Conservation (phyloP, 139 green algal genomes). For the Dunaliella sp. region DNA sequence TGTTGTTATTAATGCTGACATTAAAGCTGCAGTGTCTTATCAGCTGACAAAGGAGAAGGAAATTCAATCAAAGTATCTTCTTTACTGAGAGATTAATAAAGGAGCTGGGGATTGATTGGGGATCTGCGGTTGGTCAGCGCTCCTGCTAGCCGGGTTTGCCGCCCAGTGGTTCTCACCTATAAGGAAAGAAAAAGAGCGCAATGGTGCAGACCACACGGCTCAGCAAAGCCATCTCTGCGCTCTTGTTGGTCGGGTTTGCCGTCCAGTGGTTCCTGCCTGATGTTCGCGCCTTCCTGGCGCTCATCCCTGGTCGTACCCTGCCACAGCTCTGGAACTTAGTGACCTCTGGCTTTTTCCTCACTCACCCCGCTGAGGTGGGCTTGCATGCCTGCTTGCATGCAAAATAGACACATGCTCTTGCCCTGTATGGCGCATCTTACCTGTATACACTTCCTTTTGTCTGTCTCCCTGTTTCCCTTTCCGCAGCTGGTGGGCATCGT, state of each 20-base stretch:
- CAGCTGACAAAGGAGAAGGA: no score
- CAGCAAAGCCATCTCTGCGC: constrained; percentile 39
- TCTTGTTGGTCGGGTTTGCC: constrained; percentile 36
- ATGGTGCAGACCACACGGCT: constrained; percentile 39
- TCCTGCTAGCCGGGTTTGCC: constrained; percentile 37
- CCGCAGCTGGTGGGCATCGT: constrained; percentile 65
- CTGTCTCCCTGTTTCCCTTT: neutral
- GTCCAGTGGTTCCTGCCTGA: constrained; percentile 32
- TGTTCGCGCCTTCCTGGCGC: constrained; percentile 39
- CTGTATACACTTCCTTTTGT: neutral
- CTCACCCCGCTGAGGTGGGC: constrained; percentile 46
- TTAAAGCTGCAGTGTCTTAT: no score
- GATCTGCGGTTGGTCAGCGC: no score
- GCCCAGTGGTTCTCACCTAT: constrained; percentile 32
- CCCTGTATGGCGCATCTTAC: neutral
- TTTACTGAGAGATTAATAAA: no score
- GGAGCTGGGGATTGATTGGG: no score
- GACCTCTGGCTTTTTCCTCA: constrained; percentile 45
- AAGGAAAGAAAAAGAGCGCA: no score
- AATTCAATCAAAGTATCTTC: no score
- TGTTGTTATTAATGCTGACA: no score
- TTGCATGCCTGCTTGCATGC: neutral
- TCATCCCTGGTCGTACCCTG: constrained; percentile 58
- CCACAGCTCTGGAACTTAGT: constrained; percentile 60
- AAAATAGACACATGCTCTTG: neutral